Evolutionary conservation across 2,329 filamentous ascomycete species (phyloP), one percentile per base, ranked within the genome.

Genomic region (Anthostomella pinea): DNA sequence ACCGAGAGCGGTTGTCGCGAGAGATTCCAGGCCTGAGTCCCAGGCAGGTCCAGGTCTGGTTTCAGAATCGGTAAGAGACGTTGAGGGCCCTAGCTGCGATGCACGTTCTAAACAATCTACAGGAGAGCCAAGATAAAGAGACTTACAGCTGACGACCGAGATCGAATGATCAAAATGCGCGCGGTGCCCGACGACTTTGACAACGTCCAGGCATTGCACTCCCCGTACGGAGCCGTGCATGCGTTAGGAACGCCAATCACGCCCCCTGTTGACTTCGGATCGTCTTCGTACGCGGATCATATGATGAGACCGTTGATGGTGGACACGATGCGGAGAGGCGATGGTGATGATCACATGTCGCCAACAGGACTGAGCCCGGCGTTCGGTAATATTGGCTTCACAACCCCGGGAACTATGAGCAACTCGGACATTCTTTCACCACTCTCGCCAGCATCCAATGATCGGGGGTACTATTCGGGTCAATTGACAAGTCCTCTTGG

Each of bases 31-130:
- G 90, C 1, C 67, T 97, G 31, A 95, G 87, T 54, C 87, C 90
- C 23, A 80, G 90, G 43, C 90, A 97, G 60, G 91, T 97, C 16
- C 90, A 97, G 63, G 90, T 97, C 32, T 97, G 90, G 91, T 97
- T 97, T 65, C 90, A 97, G 65, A 97, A 97, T 65, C 80, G 90
- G 90, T 95, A 75, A 53, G 74, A 57, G 25, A 28, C 13, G 26
- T n/a, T 25, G 34, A 7, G 22, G 13, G 15, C 15, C 6, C 17
- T 19, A 28, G 30, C 6, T 14, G 16, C 5, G 25, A 29, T 9
- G 6, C 32, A n/a, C n/a, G 35, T 18, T 28, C 53, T 59, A 48
- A 59, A 39, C 14, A n/a, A 15, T 27, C 21, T 18, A 32, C 38
- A 84, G 81, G 52, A 75, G 81, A 48, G 81, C 81, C 28, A 85